These are phyloP conservation scores for Amylostereum areolatum DNA, from an alignment of 1,284 basidiomycete species.

Conservation along the genomic window DNA sequence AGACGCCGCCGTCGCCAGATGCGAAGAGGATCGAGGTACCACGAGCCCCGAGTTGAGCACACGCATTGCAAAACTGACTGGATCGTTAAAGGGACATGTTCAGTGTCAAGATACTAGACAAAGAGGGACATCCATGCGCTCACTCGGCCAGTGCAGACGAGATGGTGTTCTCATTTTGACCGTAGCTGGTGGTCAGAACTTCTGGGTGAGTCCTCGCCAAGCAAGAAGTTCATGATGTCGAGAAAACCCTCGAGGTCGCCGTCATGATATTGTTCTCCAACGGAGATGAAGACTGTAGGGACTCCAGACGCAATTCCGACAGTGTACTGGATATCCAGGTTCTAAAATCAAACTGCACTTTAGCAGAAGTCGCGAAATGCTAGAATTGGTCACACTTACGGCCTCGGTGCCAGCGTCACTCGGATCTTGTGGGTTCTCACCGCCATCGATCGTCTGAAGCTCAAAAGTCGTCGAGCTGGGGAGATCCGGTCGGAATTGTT, in stretches of 20 bases:
- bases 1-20: conserved; percentile 34
- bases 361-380: conserved; percentile 28
- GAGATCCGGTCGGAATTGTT: conserved; percentile 22
- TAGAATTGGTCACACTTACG: conserved; percentile 38
- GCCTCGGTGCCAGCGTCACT: conserved; percentile 33
- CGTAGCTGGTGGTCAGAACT: conserved; percentile 20
- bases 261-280: conserved; percentile 20
- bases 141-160: conserved; percentile 4
- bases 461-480: conserved; percentile 3
- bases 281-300: conserved; percentile 54
- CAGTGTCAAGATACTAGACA: conserved; percentile 28
- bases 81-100: conserved; percentile 12
- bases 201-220: conserved; percentile 16
- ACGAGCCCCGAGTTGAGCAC: conserved; percentile 52
- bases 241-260: conserved; percentile 12
- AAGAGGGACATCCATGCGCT: background rate
- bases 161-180: conserved; percentile 20
- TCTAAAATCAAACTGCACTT: conserved; percentile 20
- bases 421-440: background rate
- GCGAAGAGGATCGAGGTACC: conserved; percentile 50
- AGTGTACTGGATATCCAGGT: conserved; percentile 63
- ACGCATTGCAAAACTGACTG: conserved; percentile 36
- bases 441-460: conserved; percentile 2
- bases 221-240: conserved; percentile 21
- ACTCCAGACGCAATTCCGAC: conserved; percentile 55